These are phyloP conservation scores for Mollisiaceae sp. DNA, from an alignment of 2,329 filamentous ascomycete genomes.

Conservation along the genomic window DNA sequence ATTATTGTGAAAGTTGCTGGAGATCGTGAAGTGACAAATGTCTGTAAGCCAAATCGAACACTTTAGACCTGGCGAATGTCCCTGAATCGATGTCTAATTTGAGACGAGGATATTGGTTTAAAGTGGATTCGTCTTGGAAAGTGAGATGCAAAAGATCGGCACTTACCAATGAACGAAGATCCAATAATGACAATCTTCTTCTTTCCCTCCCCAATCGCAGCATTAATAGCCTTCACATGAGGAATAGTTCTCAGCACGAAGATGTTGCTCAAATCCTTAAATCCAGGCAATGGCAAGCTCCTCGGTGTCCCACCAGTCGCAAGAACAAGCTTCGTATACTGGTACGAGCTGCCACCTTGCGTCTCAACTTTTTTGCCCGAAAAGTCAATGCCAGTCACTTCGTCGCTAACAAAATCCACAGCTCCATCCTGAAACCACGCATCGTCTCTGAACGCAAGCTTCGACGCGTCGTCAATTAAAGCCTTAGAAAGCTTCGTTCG, in stretches of 20 bases:
- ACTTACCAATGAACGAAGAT: slow-evolving; percentile 81
- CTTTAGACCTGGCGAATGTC: not conserved
- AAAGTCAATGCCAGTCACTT: slow-evolving; percentile 81
- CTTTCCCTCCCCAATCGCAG: slow-evolving; percentile 78
- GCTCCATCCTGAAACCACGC: slow-evolving; percentile 74
- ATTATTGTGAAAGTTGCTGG: not conserved
- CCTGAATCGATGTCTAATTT: not conserved
- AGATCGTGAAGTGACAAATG: not conserved
- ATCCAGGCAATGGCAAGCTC: slow-evolving; percentile 78
- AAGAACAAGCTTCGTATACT: slow-evolving; percentile 88
- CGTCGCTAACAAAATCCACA: slow-evolving; percentile 62
- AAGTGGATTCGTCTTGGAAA: not conserved
- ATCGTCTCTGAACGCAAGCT: slow-evolving; percentile 76
- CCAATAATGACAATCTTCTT: slow-evolving; percentile 95
- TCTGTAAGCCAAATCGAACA: not conserved
- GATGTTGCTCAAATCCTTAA: slow-evolving; percentile 86
- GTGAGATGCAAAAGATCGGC: not conserved
- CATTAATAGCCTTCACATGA: slow-evolving; percentile 77
- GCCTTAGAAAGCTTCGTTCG: slow-evolving; percentile 96
- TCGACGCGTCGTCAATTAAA: slow-evolving; percentile 78
- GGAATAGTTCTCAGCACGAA: slow-evolving; percentile 82
- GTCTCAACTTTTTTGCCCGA: slow-evolving; percentile 74
- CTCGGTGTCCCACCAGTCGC: slow-evolving; percentile 84
- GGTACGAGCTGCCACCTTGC: slow-evolving; percentile 69
- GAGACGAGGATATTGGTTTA: not conserved